Percentiles rank a stretch among this genome's conserved stretches.
These are phyloP conservation scores for Podaxis sp. DNA, from an alignment of 768 basidiomycete species.

Conservation along the genomic window DNA sequence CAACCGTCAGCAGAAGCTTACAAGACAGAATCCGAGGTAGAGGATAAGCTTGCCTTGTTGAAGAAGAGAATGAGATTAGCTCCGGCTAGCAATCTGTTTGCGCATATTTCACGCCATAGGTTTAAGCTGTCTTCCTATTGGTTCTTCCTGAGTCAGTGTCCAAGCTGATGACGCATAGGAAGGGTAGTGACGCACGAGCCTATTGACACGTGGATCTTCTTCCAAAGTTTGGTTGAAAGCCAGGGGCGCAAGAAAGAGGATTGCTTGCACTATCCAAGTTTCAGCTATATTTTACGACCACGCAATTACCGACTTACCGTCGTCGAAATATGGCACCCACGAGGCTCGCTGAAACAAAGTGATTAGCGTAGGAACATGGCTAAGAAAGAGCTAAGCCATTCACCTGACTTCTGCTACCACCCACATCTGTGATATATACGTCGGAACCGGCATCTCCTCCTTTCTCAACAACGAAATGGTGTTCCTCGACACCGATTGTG, in stretches of 20 bases:
- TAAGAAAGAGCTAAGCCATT: constrained; percentile 2
- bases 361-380: not conserved
- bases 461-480: constrained; percentile 57
- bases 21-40: not conserved
- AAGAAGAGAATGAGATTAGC: constrained; percentile 73
- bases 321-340: constrained; percentile 80
- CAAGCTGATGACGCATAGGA: not conserved
- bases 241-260: constrained; percentile 81
- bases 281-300: not conserved
- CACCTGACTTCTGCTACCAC: constrained; percentile 56
- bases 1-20: not conserved
- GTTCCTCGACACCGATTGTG: constrained; percentile 75
- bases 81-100: constrained; percentile 55
- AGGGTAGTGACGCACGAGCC: constrained; percentile 41
- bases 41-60: constrained; percentile 54
- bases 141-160: not conserved
- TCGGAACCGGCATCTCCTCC: constrained; percentile 46
- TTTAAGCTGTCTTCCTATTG: constrained; percentile 68
- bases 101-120: constrained; percentile 71
- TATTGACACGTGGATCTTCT: constrained; percentile 63
- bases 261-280: constrained; percentile 57
- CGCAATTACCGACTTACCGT: constrained; percentile 36
- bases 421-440: constrained; percentile 70
- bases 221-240: constrained; percentile 73
- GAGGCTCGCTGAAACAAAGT: constrained; percentile 43